These are phyloP conservation scores for Exophiala bonariae DNA, from an alignment of 2,329 filamentous ascomycete species.

Conservation along the genomic window DNA sequence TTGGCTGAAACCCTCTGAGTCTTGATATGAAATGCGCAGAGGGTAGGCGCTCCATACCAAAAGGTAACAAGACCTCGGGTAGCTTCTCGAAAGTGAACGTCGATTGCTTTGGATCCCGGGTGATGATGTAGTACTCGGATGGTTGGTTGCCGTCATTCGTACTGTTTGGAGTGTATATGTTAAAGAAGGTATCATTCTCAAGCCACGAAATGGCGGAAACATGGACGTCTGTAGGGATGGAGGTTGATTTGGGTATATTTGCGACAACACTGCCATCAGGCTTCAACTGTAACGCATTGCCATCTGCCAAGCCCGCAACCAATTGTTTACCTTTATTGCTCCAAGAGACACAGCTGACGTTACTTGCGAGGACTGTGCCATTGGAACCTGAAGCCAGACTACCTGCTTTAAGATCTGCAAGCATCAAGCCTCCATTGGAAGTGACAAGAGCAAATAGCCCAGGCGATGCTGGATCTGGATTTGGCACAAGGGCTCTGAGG, in stretches of 20 bases:
- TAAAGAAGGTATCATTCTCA: conserved; percentile 80
- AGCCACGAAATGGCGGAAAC: conserved; percentile 86
- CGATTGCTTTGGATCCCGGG: conserved; percentile 59
- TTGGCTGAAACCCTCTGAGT: conserved; percentile 76
- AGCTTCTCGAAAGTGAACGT: conserved; percentile 73
- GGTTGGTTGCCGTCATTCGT: conserved; percentile 49
- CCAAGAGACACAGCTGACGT: conserved; percentile 85
- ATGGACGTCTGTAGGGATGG: conserved; percentile 63
- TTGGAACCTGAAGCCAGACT: conserved; percentile 58
- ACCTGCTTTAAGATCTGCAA: conserved; percentile 75
- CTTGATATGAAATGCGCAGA: conserved; percentile 78
- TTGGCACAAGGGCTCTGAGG: conserved; percentile 72
- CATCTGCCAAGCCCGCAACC: conserved; percentile 79
- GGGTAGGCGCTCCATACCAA: conserved; percentile 62
- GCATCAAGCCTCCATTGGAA: conserved; percentile 73
- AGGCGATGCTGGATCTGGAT: conserved; percentile 59
- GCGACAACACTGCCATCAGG: conserved; percentile 76
- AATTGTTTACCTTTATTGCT: conserved; percentile 92
- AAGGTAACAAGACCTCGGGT: conserved; percentile 71
- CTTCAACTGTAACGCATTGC: conserved; percentile 78
- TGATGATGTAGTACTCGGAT: conserved; percentile 78
- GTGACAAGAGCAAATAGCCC: conserved; percentile 81
- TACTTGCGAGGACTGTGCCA: conserved; percentile 67
- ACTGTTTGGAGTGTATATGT: conserved; percentile 69
- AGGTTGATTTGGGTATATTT: conserved; percentile 74